These are phyloP conservation scores for Conringia planisiliqua DNA, from an alignment of 345 rosid species.

Conservation along the genomic window DNA sequence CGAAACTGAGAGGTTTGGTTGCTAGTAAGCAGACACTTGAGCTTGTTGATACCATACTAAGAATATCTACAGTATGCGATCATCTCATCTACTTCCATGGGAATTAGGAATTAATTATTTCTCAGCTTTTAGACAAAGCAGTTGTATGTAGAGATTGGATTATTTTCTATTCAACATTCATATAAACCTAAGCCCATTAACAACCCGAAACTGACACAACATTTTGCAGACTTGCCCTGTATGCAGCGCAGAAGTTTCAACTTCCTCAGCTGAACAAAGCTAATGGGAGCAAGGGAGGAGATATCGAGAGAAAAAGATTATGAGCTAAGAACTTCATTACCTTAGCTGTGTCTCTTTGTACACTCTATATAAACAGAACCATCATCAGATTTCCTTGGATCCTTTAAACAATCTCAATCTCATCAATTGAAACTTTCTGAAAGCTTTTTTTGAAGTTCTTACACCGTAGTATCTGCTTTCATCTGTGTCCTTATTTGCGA, in stretches of 20 bases:
- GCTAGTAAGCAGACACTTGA: background rate
- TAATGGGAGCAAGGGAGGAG: constrained; percentile 20
- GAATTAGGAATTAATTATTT: background rate
- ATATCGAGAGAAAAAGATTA: background rate
- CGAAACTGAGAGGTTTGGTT: background rate
- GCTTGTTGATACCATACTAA: background rate
- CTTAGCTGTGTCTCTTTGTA: constrained; percentile 30
- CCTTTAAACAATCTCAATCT: constrained; percentile 1
- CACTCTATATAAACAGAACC: constrained; percentile 11
- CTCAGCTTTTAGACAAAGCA: background rate
- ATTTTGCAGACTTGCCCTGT: constrained; percentile 80
- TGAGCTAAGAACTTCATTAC: constrained; percentile 23
- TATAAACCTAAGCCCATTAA: background rate
- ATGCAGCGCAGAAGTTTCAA: constrained; percentile 74
- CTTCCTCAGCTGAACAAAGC: constrained; percentile 56
- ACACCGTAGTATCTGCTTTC: background rate
- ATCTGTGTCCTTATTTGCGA: background rate
- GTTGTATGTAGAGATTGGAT: background rate
- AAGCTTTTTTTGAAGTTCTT: background rate
- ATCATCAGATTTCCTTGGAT: background rate
- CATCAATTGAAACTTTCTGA: constrained; percentile 13
- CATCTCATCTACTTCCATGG: background rate
- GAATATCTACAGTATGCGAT: background rate
- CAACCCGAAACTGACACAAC: background rate
- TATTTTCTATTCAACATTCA: background rate